Base-by-base conservation (phyloP, 805 yeast species). In the Sugiyamaella marilandica region DNA sequence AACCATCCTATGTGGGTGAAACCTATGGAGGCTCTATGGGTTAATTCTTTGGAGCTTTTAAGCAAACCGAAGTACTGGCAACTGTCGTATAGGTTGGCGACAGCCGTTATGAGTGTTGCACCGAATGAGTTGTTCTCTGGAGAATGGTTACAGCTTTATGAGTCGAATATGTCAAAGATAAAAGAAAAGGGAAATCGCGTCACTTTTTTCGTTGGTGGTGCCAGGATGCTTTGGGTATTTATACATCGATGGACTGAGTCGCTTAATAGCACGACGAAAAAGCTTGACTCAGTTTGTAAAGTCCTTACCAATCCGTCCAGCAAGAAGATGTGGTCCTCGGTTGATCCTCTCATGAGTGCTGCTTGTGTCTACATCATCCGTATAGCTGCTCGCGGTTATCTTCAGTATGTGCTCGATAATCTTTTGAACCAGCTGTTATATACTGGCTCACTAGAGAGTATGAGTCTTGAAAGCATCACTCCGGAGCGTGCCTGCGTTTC, bases 1-100 rank as follows among this genome's bases (percentile, higher is more conserved):
- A 92, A 94, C 63, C 96, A 92, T 66, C 99, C 99, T 2, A 82
- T 85, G 1, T 94, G 99, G 99, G 83, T 84, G 0, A 87, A 82
- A 39, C 94, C 97, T 0, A 79, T 89, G 50, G 78, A 78, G 19
- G 70, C 74, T 16, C 80, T 92, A 11, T 83, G 79, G 65, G 68
- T 74, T 13, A 79, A 77, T 13, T 76, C 74, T 39, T 67, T 65
- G 52, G 78, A 71, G 47, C 74, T 77, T 71, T 76, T 69, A 52
- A 61, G 63, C 29, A 55, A 57, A 33, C 52, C 54, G 11, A 57
- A 55, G 41, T 55, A 54, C 31, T 89, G 96, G 95, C 76, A 80
- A 8, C 74, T 80, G 49, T 79, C 87, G 4, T 75, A 85, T 46
- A 80, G 84, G 32, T 64, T 92, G 45, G 79, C 85, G 31, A 81